Base-by-base conservation (phyloP, 371 early-diverging fungal genomes). In the Dichotomocladium elegans region DNA sequence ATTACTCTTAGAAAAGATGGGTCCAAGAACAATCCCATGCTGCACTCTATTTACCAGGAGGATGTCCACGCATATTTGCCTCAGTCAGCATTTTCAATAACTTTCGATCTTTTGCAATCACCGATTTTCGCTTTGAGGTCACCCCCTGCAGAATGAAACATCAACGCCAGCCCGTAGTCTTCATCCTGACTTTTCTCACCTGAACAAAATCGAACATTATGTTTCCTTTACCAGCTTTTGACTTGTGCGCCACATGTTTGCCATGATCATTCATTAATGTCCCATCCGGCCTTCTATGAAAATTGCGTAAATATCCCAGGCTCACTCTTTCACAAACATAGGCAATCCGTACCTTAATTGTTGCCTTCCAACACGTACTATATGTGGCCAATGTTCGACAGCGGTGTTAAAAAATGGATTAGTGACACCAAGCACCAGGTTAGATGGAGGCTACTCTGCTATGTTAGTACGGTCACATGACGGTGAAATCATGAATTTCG, bases 371-470 rank as follows among this genome's bases (percentile, higher is more conserved):
- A 94, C 86, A 31, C 88, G 79, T 51, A 96, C 83, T 51, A 88
- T 79, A 65, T 95, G 83, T 26, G 95, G 95, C 96, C 98, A 96
- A 74, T 92, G 91, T 47, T 85, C 86, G 52, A 96, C 72, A 5
- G 92, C 87, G 59, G 92, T 90, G 52, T 80, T 77, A 57, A 98
- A 95, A 56, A 92, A 91, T 12, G 95, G 94, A 60, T 98, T 98
- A 9, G 98, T 95, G 4, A 94, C 94, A 15, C 98, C 98, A 12
- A 93, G 64, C 4, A 98, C 70, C 19, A 94, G 75, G 54, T 88
- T 92, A 12, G 87, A 83, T n/a, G 89, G 80, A n/a, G 92, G 87
- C 58, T 82, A 68, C 24, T 74, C n/a, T n/a, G n/a, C n/a, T 15
- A 47, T 4, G 2, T 29, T n/a, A 25, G 15, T 30, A 22, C 15